A percentile compares a stretch with the other conserved stretches of the same genome.
Conservation (phyloP, 305 asterid species). For the Petunia hybrid region DNA sequence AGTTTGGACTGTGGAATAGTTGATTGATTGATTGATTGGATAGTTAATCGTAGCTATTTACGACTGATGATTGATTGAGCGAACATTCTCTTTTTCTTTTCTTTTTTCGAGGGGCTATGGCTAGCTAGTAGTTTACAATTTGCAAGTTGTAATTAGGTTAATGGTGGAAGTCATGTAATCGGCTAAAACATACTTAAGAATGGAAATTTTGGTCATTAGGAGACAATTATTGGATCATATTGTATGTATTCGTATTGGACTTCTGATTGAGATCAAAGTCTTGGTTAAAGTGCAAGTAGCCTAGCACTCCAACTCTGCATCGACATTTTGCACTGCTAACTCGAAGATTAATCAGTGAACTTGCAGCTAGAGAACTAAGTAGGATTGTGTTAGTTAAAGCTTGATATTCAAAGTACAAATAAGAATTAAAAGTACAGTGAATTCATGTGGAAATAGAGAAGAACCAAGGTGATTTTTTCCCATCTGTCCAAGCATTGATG, state of each 20-base stretch:
- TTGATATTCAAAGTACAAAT: neutral
- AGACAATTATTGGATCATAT: neutral
- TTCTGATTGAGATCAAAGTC: neutral
- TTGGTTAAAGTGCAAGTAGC: neutral
- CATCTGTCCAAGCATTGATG: no score
- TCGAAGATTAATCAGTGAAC: neutral
- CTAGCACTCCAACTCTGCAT: neutral
- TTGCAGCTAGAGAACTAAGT: neutral
- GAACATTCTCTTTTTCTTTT: neutral
- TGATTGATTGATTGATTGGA: neutral
- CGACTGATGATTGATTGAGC: neutral
- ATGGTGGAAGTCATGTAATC: neutral
- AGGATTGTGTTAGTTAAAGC: neutral
- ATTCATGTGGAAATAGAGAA: neutral
- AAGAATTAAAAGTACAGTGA: neutral
- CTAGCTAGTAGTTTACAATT: neutral
- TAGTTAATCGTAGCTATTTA: no score
- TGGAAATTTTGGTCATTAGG: neutral
- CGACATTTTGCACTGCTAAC: neutral
- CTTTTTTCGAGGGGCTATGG: neutral
- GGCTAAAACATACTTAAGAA: neutral
- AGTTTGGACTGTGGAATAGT: slow-evolving; percentile 12
- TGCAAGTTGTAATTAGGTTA: neutral
- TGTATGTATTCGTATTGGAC: neutral
- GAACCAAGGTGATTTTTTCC: neutral